These are phyloP conservation scores for Arthrobotrys megalospora DNA, from an alignment of 2,329 filamentous ascomycete species.

Conservation along the genomic window DNA sequence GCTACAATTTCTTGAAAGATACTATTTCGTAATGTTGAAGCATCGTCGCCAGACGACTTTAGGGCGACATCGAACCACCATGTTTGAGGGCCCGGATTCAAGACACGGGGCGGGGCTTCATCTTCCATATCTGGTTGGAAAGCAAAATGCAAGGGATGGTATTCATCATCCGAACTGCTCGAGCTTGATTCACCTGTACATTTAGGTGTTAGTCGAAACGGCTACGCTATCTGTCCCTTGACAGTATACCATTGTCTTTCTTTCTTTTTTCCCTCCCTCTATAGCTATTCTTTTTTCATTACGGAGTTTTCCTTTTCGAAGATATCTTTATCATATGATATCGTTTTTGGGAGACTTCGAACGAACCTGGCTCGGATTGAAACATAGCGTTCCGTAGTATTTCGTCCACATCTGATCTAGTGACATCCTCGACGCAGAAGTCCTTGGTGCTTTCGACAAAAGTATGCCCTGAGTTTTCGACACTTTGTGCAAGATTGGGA, in stretches of 20 bases:
- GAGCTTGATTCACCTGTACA: not conserved
- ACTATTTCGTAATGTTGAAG: not conserved
- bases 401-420: not conserved
- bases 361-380: not conserved
- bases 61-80: slow-evolving; percentile 45
- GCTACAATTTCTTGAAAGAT: slow-evolving; percentile 26
- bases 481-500: slow-evolving; percentile 1
- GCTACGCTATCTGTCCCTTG: no score
- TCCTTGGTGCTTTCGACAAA: not conserved
- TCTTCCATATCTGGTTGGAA: not conserved
- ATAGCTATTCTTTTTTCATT: no score
- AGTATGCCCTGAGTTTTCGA: not conserved
- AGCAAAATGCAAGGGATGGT: not conserved
- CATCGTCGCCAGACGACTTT: slow-evolving; percentile 1
- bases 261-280: no score
- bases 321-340: no score
- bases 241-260: no score
- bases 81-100: not conserved
- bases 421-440: not conserved
- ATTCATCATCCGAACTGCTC: slow-evolving; percentile 9
- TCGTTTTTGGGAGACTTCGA: not conserved
- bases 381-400: not conserved
- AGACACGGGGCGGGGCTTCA: not conserved
- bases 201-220: not conserved
- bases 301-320: no score